Evolutionary conservation across 164 flowering plant species (phyloP).

Genomic region (Saururus chinensis): DNA sequence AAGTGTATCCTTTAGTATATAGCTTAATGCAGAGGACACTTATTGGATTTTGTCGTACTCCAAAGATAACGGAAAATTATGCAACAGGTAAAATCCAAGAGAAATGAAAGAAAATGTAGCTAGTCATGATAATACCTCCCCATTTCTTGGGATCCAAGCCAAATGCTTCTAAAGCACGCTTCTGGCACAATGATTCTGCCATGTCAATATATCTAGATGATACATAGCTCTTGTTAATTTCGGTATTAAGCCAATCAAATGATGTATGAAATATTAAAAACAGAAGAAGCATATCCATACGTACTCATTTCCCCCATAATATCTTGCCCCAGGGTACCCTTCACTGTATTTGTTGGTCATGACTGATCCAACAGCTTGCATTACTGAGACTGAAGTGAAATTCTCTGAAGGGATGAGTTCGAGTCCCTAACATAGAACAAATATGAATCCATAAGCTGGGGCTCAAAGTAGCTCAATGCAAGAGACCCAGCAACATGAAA

Average conservation of each 20-base stretch:
- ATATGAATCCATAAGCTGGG: not conserved
- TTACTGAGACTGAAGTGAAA: conserved; percentile 90
- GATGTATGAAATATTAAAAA: too few relatives aligned
- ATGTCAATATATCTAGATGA: conserved; percentile 84
- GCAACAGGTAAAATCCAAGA: not conserved
- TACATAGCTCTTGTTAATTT: not conserved
- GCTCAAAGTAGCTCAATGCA: not conserved
- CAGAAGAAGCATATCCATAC: conserved; percentile 5
- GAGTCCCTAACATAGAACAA: conserved; percentile 45
- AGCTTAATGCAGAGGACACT: too few relatives aligned
- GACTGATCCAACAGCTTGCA: conserved; percentile 99
- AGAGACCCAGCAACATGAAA: too few relatives aligned
- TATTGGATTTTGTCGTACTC: not conserved
- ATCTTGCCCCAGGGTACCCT: conserved; percentile 99
- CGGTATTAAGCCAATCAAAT: not conserved
- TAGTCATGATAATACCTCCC: conserved; percentile 60
- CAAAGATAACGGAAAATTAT: too few relatives aligned
- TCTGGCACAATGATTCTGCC: conserved; percentile 96
- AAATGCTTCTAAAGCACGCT: conserved; percentile 96
- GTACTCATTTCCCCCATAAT: conserved; percentile 99
- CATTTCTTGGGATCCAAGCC: conserved; percentile 91
- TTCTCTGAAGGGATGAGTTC: conserved; percentile 99
- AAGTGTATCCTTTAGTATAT: too few relatives aligned
- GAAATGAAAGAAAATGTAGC: too few relatives aligned
- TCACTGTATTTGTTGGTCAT: conserved; percentile 99